A percentile compares a stretch with the other conserved stretches of the same genome.
Evolutionary conservation across 2,329 filamentous ascomycete genomes (phyloP).

Genomic region (Arthrobotrys conoides): DNA sequence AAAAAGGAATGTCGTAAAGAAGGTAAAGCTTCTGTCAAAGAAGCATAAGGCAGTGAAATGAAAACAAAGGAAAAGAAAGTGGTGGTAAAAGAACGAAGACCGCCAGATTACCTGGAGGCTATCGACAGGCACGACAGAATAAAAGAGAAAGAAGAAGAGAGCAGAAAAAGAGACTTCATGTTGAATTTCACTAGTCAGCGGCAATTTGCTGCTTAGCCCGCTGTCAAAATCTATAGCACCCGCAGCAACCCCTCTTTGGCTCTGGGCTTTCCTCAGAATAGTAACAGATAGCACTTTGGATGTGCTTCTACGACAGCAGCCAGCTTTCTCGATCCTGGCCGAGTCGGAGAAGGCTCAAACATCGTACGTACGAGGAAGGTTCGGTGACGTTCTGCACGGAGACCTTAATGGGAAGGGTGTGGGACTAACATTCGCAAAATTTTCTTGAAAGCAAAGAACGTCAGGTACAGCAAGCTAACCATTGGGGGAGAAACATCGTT

Average conservation of each 20-base stretch:
- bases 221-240: constrained; percentile 5
- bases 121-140: constrained; percentile 28
- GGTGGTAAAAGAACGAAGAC: constrained; percentile 45
- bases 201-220: not conserved
- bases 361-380: constrained; percentile 36
- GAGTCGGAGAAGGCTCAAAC: constrained; percentile 40
- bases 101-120: constrained; percentile 32
- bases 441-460: constrained; percentile 14
- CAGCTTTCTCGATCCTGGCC: constrained; percentile 28
- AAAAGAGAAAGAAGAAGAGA: constrained; percentile 41
- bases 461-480: constrained; percentile 21
- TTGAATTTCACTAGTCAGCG: constrained; percentile 6
- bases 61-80: constrained; percentile 39
- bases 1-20: constrained; percentile 54
- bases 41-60: constrained; percentile 31
- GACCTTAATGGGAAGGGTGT: constrained; percentile 15
- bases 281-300: constrained; percentile 41
- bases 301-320: not conserved
- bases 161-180: constrained; percentile 11
- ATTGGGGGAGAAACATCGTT: constrained; percentile 53
- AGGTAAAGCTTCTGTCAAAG: constrained; percentile 53
- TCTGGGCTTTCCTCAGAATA: constrained; percentile 48
- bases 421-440: constrained; percentile 15
- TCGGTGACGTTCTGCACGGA: constrained; percentile 31
- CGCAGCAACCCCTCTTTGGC: constrained; percentile 13